Conservation (phyloP, 1,284 basidiomycete genomes). For the Mrakiaceae sp. region DNA sequence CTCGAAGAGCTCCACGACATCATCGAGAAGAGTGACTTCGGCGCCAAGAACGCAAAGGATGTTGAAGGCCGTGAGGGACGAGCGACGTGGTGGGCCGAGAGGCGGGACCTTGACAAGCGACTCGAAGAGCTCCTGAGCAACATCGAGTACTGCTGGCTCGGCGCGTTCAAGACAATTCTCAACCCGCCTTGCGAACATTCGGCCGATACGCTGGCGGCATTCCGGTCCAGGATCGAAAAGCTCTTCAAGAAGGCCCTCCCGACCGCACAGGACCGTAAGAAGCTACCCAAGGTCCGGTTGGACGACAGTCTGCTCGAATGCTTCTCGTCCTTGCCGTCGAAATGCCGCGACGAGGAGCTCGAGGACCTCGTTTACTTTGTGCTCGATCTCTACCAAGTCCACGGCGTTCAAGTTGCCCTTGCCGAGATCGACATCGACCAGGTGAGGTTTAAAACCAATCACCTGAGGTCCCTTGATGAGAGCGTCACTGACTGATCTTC, state of each 20-base stretch:
- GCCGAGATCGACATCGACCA: conserved; percentile 89
- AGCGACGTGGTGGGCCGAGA: conserved; percentile 73
- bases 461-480: neutral
- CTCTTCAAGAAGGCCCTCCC: conserved; percentile 57
- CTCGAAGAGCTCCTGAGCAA: conserved; percentile 64
- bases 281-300: conserved; percentile 41
- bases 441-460: conserved; percentile 34
- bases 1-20: conserved; percentile 65
- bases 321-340: conserved; percentile 68
- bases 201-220: conserved; percentile 41
- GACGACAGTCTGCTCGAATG: conserved; percentile 70
- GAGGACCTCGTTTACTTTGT: conserved; percentile 93
- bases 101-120: conserved; percentile 61
- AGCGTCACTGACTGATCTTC: neutral
- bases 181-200: conserved; percentile 44
- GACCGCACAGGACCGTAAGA: conserved; percentile 49
- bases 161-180: conserved; percentile 85
- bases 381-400: conserved; percentile 85
- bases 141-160: conserved; percentile 93
- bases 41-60: conserved; percentile 59
- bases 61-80: conserved; percentile 54
- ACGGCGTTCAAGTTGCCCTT: conserved; percentile 75
- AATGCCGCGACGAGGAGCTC: conserved; percentile 80
- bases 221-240: conserved; percentile 57
- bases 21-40: conserved; percentile 61